These are phyloP conservation scores for Helicostylum pulchrum DNA, from an alignment of 192 early-diverging fungal species.

Conservation along the genomic window DNA sequence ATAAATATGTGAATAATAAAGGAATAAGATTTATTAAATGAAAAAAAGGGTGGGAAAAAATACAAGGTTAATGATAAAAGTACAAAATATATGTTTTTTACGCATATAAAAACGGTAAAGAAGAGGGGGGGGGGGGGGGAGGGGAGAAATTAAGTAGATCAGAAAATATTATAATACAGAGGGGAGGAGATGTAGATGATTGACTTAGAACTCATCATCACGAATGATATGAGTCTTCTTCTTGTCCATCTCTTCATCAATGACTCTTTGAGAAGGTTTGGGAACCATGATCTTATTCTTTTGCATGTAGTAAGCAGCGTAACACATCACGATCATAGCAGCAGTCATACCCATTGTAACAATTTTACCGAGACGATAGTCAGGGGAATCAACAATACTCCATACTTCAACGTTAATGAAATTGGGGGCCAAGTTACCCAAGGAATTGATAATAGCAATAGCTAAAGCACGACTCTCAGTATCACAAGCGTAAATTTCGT, in stretches of 20 bases:
- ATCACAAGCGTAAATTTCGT: conserved; percentile 26
- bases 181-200: too few relatives aligned
- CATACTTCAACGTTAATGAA: conserved; percentile 25
- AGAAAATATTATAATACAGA: too few relatives aligned
- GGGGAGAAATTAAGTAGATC: too few relatives aligned
- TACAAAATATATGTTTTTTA: too few relatives aligned
- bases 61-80: too few relatives aligned
- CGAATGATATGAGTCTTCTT: neutral
- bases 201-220: too few relatives aligned
- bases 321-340: neutral
- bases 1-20: too few relatives aligned
- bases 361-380: conserved; percentile 12
- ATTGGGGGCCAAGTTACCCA: conserved; percentile 28
- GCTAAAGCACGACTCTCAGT: conserved; percentile 27
- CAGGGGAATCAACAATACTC: conserved; percentile 13
- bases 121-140: too few relatives aligned
- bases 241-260: conserved; percentile 10
- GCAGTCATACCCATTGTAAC: conserved; percentile 9
- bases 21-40: too few relatives aligned
- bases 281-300: neutral
- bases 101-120: too few relatives aligned
- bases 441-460: conserved; percentile 25
- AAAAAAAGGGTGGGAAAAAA: too few relatives aligned
- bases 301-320: neutral
- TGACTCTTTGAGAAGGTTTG: neutral